Evolutionary conservation across 208 protist genomes (phyloP).

Genomic region (Trypanosoma vivax): DNA sequence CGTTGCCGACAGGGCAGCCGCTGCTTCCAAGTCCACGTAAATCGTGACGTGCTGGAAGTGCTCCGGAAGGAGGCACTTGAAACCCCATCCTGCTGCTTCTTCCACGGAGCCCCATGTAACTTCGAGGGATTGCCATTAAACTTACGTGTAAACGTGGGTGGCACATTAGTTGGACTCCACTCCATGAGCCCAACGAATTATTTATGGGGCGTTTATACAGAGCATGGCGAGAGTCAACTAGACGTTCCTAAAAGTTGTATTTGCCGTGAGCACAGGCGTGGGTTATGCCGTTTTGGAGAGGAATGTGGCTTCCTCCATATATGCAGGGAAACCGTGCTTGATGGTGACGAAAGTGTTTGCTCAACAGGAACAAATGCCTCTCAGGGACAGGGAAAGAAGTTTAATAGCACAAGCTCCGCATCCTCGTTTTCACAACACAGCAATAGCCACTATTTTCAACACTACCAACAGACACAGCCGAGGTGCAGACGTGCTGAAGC

Average conservation of each 20-base stretch:
- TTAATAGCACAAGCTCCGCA: background rate
- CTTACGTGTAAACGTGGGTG: conserved; percentile 52
- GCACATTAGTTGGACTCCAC: conserved; percentile 38
- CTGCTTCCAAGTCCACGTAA: conserved; percentile 81
- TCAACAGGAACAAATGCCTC: background rate
- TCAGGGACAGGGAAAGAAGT: background rate
- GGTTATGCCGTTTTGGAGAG: conserved; percentile 79
- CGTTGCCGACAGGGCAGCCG: conserved; percentile 58
- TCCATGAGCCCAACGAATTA: conserved; percentile 63
- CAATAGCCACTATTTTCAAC: background rate
- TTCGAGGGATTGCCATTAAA: conserved; percentile 61
- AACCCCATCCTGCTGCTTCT: conserved; percentile 66
- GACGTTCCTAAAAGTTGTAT: conserved; percentile 41
- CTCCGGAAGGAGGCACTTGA: conserved; percentile 52
- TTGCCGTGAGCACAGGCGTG: conserved; percentile 71
- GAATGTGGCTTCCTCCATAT: conserved; percentile 84
- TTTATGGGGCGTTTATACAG: conserved; percentile 57
- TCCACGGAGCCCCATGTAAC: conserved; percentile 67
- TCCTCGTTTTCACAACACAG: background rate
- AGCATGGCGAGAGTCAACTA: conserved; percentile 37
- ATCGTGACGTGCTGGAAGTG: conserved; percentile 42
- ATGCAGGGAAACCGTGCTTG: conserved; percentile 48
- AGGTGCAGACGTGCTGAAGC: too few relatives aligned
- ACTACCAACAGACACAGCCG: background rate
- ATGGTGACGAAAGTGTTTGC: conserved; percentile 23